Evolutionary conservation across 2,329 filamentous ascomycete species (phyloP), one percentile per base, ranked within the genome.

Genomic region (Stagonosporopsis vannaccii): DNA sequence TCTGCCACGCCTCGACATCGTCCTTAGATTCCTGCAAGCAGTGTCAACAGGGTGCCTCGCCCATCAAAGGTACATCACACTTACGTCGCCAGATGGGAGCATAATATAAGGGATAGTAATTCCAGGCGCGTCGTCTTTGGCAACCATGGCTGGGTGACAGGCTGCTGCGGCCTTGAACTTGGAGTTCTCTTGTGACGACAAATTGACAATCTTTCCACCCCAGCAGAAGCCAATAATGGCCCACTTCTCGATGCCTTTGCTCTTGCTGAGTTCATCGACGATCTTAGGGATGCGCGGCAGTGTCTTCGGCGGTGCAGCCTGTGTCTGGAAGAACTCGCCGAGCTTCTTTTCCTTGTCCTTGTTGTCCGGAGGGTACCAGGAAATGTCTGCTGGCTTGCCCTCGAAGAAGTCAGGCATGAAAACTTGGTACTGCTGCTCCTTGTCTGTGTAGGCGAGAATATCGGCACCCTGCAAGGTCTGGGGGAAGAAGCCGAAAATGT

Each of bases 351-450:
- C 80, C 75, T 87, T 84, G 56, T 87, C 85, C 36, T 85, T 78
- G 59, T 78, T 86, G 69, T 85, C 79, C 15, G 85, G 84, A 0
- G 84, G 84, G 71, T 84, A 86, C 83, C 84, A 86, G 47, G 78
- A 79, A 66, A 87, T 85, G 63, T 84, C 82, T 58, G 82, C 85
- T 32, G 91, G 89, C 63, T 85, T 82, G 73, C 91, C 92, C 58
- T 90, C 84, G 80, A 97, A 96, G 83, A 91, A 94, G 79, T 97
- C 93, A 25, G 93, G 93, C 61, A 97, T 93, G 78, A 93, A 92
- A 65, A 97, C 90, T 66, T 87, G 87, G 81, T 96, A 95, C 70
- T 90, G 86, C 57, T 81, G 74, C 80, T 84, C 77, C 86, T 90
- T 89, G 82, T 88, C 81, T 30, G 81, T 78, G 63, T 78, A 76